Percentiles rank a stretch among this genome's conserved stretches.
phyloP scores from a whole-genome alignment of 495 filamentous ascomycete genomes.

The Chaetomium cochliodes region DNA sequence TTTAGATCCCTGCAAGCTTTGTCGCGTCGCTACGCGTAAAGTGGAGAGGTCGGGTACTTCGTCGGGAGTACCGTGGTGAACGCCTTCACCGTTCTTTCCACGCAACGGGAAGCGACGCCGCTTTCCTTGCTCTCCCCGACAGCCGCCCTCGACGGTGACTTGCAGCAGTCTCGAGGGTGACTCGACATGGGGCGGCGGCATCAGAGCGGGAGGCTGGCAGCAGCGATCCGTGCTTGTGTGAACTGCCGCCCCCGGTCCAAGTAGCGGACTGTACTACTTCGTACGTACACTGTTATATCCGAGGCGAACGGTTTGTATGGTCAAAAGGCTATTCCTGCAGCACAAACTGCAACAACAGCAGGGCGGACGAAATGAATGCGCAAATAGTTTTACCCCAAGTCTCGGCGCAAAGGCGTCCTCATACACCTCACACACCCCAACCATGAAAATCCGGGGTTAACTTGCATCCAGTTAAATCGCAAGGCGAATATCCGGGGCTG shows the following conservation, averaged over 20 bases:
- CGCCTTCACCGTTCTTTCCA: slow-evolving; percentile 21
- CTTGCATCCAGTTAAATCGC: slow-evolving; percentile 1
- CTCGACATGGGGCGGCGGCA: not conserved
- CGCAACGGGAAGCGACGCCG: not conserved
- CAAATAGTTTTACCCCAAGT: not conserved
- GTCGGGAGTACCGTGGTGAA: slow-evolving; percentile 16
- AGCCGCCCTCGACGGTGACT: slow-evolving; percentile 20
- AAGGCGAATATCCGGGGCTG: slow-evolving; percentile 4
- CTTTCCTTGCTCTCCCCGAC: not conserved
- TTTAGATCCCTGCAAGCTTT: slow-evolving; percentile 36
- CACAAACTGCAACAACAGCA: not conserved
- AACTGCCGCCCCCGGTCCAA: not conserved
- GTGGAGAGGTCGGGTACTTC: too few species aligned
- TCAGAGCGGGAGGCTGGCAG: not conserved
- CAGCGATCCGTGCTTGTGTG: not conserved
- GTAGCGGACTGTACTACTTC: not conserved
- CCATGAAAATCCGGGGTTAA: not conserved
- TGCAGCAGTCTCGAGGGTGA: slow-evolving; percentile 19
- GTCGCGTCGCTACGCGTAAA: slow-evolving; percentile 26
- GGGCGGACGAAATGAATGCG: slow-evolving; percentile 18
- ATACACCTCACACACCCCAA: not conserved
- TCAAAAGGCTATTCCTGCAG: not conserved
- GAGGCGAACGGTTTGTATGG: slow-evolving; percentile 12
- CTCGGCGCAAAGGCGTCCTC: not conserved
- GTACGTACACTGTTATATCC: too few species aligned